A percentile compares a stretch with the other conserved stretches of the same genome.
phyloP scores from a whole-genome alignment of 2,329 filamentous ascomycete species.

The Aureobasidium melanogenum region DNA sequence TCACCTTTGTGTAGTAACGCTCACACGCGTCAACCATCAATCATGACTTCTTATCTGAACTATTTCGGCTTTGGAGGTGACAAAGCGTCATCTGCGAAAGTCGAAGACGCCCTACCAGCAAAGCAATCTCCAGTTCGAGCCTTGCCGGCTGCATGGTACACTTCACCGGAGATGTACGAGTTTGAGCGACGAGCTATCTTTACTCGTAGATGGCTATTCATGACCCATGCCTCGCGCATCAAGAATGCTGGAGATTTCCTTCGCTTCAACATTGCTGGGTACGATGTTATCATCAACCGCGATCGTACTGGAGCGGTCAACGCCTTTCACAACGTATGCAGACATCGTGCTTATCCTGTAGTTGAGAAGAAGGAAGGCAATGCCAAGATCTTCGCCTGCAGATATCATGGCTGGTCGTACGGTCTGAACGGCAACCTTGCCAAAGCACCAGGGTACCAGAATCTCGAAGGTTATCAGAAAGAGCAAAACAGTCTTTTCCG shows the following conservation, averaged over 20 bases:
- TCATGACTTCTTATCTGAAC: constrained; percentile 2
- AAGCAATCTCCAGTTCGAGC: constrained; percentile 17
- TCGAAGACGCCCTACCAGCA: neutral
- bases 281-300: constrained; percentile 38
- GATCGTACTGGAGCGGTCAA: constrained; percentile 46
- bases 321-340: constrained; percentile 55
- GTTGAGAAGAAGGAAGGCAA: constrained; percentile 44
- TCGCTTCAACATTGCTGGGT: constrained; percentile 41
- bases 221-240: constrained; percentile 44
- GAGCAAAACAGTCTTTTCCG: constrained; percentile 47
- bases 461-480: constrained; percentile 48
- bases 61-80: neutral
- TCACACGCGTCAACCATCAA: neutral
- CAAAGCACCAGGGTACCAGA: constrained; percentile 52
- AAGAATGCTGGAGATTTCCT: constrained; percentile 48
- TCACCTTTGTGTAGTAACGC: neutral
- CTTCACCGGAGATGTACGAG: constrained; percentile 34
- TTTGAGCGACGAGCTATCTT: constrained; percentile 39
- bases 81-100: neutral
- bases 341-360: constrained; percentile 53
- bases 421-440: constrained; percentile 48
- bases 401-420: constrained; percentile 57
- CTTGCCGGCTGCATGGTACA: constrained; percentile 38
- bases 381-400: constrained; percentile 47
- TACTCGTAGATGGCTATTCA: constrained; percentile 48